Conservation (phyloP, 805 yeast species). For the Lipomyces anomalus region DNA sequence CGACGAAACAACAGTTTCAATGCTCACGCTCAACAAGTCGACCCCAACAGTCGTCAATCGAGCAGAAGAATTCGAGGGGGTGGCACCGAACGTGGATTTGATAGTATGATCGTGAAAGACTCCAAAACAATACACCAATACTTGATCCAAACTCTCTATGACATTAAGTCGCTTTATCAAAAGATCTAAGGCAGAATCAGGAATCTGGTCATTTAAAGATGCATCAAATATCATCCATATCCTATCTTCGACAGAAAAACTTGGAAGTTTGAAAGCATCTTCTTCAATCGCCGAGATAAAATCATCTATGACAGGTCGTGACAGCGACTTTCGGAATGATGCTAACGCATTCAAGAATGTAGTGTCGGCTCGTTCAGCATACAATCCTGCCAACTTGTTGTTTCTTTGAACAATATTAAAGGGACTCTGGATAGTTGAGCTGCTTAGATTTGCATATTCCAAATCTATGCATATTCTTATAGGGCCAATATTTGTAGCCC, state of each 20-base stretch:
- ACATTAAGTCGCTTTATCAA: conserved; percentile 12
- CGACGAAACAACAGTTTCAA: conserved; percentile 2
- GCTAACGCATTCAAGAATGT: conserved; percentile 34
- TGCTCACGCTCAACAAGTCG: conserved; percentile 1
- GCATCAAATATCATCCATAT: conserved; percentile 17
- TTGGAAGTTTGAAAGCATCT: conserved; percentile 27
- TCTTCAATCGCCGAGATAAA: conserved; percentile 37
- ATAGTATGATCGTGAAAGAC: too few species aligned
- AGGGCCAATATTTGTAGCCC: conserved; percentile 35
- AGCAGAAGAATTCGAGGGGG: conserved; percentile 8
- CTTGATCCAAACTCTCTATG: conserved; percentile 11
- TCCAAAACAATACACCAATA: conserved; percentile 9
- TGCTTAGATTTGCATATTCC: conserved; percentile 32
- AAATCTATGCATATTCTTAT: conserved; percentile 33
- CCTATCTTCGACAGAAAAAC: conserved; percentile 18
- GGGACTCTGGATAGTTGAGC: conserved; percentile 18
- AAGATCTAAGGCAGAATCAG: conserved; percentile 22
- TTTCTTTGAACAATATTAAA: background rate
- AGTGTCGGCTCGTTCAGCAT: conserved; percentile 5
- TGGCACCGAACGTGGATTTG: conserved; percentile 5
- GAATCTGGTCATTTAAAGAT: conserved; percentile 13
- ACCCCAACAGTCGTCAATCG: conserved; percentile 7
- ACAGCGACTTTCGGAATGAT: conserved; percentile 40
- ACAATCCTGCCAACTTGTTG: background rate
- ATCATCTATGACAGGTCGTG: conserved; percentile 35